Base-by-base conservation (phyloP, 257 asterid genomes). In the Solanum clarkiae region DNA sequence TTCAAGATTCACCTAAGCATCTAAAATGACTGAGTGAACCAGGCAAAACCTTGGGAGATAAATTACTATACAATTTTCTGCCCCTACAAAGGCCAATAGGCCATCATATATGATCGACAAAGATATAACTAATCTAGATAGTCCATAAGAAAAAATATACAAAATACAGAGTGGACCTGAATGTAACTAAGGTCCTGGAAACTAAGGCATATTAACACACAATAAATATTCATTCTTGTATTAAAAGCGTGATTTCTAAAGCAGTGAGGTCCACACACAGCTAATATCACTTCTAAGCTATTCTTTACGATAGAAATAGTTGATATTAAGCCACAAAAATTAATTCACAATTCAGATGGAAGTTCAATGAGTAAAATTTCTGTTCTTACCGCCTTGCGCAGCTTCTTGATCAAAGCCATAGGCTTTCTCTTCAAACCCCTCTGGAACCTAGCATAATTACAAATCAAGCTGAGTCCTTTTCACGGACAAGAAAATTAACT, bases 401-500 rank as follows among this genome's bases (percentile, higher is more conserved):
- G 85, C 88, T 89, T 89, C 91, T 89, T 89, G 74, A 89, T 89
- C 86, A 89, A 85, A 54, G 91, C 91, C 89, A 89, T 82, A 17
- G 91, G 91, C 89, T 89, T 89, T 79, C 90, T 82, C 85, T 85
- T 87, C 88, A 87, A 84, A 66, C 90, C 90, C 53, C 90, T 79
- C 88, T 82, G 79, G 77, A 85, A 85, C 88, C 90, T 87, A 53
- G 1, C 44, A 69, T 17, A 79, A 79, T 26, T 26, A 53, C 4
- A 53, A 53, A 26, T 79, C 49, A 53, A 5, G 29, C 20, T 26
- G 7, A 26, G 83, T 11, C 0, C 5, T 24, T 16, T 16, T 0
- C 66, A 2, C 0, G 4, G 8, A 9, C 2, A 45, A 20, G 1
- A 6, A 0, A 53, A 79, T 14, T 63, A 13, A 53, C 45, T 16